These are phyloP conservation scores for Yamadazyma endophytica DNA, from an alignment of 805 yeast genomes.

Conservation along the genomic window DNA sequence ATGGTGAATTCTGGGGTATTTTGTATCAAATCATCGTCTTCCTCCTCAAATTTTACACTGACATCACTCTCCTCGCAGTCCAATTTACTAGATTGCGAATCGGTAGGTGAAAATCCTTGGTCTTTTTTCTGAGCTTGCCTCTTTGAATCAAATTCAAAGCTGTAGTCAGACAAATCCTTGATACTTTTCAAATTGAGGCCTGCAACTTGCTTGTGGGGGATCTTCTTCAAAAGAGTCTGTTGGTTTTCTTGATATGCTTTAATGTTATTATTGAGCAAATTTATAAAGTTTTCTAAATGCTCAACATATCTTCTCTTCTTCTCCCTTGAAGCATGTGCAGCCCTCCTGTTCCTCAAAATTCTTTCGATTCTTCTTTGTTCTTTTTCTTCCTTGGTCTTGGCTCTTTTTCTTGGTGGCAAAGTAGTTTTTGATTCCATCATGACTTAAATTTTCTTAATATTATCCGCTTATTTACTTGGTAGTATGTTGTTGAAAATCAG, in stretches of 20 bases:
- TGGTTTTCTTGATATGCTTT: constrained; percentile 19
- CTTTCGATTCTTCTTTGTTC: constrained; percentile 95
- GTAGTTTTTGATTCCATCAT: constrained; percentile 32
- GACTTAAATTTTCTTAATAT: constrained; percentile 2
- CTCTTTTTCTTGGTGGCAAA: constrained; percentile 93
- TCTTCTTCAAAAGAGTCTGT: constrained; percentile 4
- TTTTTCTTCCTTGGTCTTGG: constrained; percentile 93
- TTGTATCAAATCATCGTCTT: neutral
- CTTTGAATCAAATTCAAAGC: constrained; percentile 2
- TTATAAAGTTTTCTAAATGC: constrained; percentile 63
- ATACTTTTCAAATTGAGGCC: constrained; percentile 3
- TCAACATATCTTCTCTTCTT: constrained; percentile 93
- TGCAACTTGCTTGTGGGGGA: neutral
- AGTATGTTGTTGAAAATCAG: constrained; percentile 3
- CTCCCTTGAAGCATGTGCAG: constrained; percentile 96
- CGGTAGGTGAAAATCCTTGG: neutral
- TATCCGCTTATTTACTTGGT: neutral
- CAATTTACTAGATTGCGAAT: neutral
- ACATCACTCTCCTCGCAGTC: neutral
- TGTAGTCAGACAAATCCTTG: constrained; percentile 6
- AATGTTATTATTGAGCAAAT: constrained; percentile 36
- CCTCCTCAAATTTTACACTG: neutral
- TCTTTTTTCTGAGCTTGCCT: neutral
- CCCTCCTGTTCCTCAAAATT: constrained; percentile 88
- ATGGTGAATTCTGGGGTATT: too few species aligned